Evolutionary conservation across 345 rosid species (phyloP), one percentile per base, ranked within the genome.

Genomic region (Mercurialis annua): DNA sequence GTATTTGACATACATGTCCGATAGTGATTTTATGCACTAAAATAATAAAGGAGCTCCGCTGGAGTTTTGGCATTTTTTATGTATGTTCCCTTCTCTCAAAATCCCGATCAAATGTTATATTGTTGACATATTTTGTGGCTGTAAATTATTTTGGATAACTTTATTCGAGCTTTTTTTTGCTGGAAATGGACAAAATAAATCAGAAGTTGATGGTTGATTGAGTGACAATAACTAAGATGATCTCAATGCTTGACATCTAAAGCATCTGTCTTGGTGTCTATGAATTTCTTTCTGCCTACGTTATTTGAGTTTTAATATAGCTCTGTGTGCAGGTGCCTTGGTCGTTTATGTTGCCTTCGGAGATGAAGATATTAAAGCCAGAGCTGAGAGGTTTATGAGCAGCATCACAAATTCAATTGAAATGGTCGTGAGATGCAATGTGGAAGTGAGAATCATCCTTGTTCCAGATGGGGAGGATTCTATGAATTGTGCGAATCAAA

Each of bases 381-480:
- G 96, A 78, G 95, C 86, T 64, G 99, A 89, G 76, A 85, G 97
- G 78, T 91, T 91, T 79, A 64, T 89, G 74, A 94, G 95, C 82
- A 94, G 99, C 52, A 89, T 94, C 64, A 94, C 96, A 64, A 91
- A 94, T 74, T 87, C 99, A 12, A 84, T 94, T 49, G 99, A 94
- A 81, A 84, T 78, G 73, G 92, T 94, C 42, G 66, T 90, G 75
- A 83, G 87, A 70, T 80, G 84, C 38, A 90, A 82, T 59, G 90
- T 94, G n/a, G 97, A 94, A 66, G 90, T 91, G 67, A 85, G 92
- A 82, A 85, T 86, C 64, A 73, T 91, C 53, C 87, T 85, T 73
- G 77, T 86, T 62, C 81, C 92, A 16, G 84, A 80, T 74, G 77
- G 84, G 12, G 83, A 74, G 71, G 73, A 66, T 66, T 75, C 81